Conservation (phyloP, 2,329 filamentous ascomycete species). For the Penicillium crustosum region DNA sequence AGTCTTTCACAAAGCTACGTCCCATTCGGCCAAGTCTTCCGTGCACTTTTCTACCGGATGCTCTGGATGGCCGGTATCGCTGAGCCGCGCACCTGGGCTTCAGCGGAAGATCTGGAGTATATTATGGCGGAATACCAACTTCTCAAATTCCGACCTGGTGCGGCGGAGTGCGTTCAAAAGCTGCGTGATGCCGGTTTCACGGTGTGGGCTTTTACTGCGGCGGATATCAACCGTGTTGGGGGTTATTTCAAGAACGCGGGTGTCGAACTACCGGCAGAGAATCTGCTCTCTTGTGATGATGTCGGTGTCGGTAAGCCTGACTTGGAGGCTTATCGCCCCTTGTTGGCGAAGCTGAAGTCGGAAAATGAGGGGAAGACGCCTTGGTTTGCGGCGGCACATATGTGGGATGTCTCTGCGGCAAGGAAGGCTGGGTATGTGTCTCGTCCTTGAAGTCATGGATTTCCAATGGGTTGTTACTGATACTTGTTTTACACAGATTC, state of each 20-base stretch:
- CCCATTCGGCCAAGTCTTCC: slow-evolving; percentile 41
- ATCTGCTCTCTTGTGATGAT: slow-evolving; percentile 30
- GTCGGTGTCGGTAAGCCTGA: slow-evolving; percentile 31
- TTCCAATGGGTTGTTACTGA: background rate
- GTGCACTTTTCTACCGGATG: slow-evolving; percentile 46
- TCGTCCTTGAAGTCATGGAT: background rate
- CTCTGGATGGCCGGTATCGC: slow-evolving; percentile 42
- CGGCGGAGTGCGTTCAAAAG: slow-evolving; percentile 39
- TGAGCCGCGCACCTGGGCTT: slow-evolving; percentile 40
- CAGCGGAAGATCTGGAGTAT: slow-evolving; percentile 40
- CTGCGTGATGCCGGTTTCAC: slow-evolving; percentile 34
- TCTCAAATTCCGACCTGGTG: slow-evolving; percentile 36
- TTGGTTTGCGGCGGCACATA: slow-evolving; percentile 35
- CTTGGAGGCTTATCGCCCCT: slow-evolving; percentile 23
- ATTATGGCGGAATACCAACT: slow-evolving; percentile 38
- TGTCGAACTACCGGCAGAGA: slow-evolving; percentile 24
- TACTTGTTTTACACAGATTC: slow-evolving; percentile 15
- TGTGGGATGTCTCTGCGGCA: slow-evolving; percentile 34
- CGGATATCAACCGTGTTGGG: slow-evolving; percentile 26
- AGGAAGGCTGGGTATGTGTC: slow-evolving; percentile 25
- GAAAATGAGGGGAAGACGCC: slow-evolving; percentile 21
- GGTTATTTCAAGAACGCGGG: slow-evolving; percentile 29
- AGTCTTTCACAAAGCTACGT: slow-evolving; percentile 43
- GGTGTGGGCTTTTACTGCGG: slow-evolving; percentile 32
- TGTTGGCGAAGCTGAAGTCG: slow-evolving; percentile 22